These are phyloP conservation scores for Clarireedia hainanense DNA, from an alignment of 2,329 filamentous ascomycete genomes.

Conservation along the genomic window DNA sequence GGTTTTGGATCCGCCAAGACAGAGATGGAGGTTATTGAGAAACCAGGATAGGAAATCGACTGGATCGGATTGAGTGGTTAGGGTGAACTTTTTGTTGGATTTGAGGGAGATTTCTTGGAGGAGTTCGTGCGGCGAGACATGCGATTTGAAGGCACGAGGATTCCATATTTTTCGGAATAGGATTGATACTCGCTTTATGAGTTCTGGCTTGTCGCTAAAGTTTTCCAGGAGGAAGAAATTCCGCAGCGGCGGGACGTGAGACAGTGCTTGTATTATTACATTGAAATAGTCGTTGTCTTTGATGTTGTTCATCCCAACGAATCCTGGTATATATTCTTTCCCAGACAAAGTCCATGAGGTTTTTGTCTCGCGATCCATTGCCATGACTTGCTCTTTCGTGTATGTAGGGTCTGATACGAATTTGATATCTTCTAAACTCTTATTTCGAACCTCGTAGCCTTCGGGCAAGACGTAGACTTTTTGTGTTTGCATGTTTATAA, in stretches of 20 bases:
- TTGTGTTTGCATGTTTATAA: constrained; percentile 93
- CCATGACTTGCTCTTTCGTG: constrained; percentile 68
- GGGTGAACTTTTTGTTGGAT: constrained; percentile 85
- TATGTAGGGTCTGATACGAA: constrained; percentile 92
- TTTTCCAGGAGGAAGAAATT: constrained; percentile 90
- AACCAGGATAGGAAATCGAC: constrained; percentile 98
- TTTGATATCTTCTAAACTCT: constrained; percentile 95
- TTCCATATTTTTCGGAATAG: constrained; percentile 98
- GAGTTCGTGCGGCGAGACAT: constrained; percentile 95
- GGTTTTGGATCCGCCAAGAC: constrained; percentile 81
- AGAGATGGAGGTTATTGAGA: constrained; percentile 88
- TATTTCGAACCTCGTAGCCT: constrained; percentile 92
- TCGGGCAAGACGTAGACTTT: constrained; percentile 89
- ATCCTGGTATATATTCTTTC: constrained; percentile 84
- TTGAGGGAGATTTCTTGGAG: constrained; percentile 88
- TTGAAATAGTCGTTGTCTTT: constrained; percentile 99
- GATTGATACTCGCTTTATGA: constrained; percentile 81
- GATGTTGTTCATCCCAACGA: constrained; percentile 99
- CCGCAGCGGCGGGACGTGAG: constrained; percentile 80
- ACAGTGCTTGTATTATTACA: constrained; percentile 82
- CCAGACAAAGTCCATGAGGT: constrained; percentile 70
- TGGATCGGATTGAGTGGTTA: constrained; percentile 87
- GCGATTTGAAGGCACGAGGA: constrained; percentile 86
- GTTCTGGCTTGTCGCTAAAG: constrained; percentile 64
- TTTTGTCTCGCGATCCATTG: constrained; percentile 60